These are phyloP conservation scores for Lachnellula willkommii DNA, from an alignment of 2,329 filamentous ascomycete species.

Conservation along the genomic window DNA sequence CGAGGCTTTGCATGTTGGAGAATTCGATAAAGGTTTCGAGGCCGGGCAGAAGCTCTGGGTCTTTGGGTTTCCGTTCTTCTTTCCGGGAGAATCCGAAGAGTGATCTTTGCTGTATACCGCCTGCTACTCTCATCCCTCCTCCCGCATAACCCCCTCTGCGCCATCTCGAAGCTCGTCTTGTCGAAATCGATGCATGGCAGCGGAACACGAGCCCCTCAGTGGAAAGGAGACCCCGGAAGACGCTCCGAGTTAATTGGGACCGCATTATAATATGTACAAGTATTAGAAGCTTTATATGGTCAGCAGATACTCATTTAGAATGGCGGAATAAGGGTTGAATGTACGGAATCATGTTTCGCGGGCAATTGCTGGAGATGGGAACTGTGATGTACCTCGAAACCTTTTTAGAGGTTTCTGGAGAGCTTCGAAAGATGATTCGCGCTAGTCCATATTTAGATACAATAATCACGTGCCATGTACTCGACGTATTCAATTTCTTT, in stretches of 20 bases:
- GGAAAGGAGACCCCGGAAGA: slow-evolving; percentile 52
- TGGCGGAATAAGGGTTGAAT: neutral
- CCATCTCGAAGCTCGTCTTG: neutral
- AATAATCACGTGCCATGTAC: too few relatives aligned
- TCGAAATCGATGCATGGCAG: slow-evolving; percentile 20
- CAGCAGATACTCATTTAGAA: slow-evolving; percentile 8
- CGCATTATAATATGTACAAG: slow-evolving; percentile 40
- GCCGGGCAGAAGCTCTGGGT: slow-evolving; percentile 62
- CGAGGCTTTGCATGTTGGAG: slow-evolving; percentile 55
- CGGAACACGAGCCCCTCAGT: slow-evolving; percentile 38
- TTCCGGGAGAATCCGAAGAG: slow-evolving; percentile 61
- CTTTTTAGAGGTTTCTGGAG: slow-evolving; percentile 6
- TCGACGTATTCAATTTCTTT: too few relatives aligned
- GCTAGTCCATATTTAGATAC: neutral
- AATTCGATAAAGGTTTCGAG: slow-evolving; percentile 67
- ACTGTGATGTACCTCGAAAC: slow-evolving; percentile 6
- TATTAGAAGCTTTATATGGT: neutral
- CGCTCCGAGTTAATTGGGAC: slow-evolving; percentile 54
- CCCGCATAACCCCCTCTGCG: neutral
- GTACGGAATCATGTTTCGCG: slow-evolving; percentile 17
- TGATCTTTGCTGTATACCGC: slow-evolving; percentile 39
- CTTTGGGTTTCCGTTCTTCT: slow-evolving; percentile 53
- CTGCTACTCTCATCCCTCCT: neutral
- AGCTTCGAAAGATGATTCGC: neutral
- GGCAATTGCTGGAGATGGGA: slow-evolving; percentile 12